phyloP scores from a whole-genome alignment of 2,329 filamentous ascomycete genomes.

The Fusarium sp. region DNA sequence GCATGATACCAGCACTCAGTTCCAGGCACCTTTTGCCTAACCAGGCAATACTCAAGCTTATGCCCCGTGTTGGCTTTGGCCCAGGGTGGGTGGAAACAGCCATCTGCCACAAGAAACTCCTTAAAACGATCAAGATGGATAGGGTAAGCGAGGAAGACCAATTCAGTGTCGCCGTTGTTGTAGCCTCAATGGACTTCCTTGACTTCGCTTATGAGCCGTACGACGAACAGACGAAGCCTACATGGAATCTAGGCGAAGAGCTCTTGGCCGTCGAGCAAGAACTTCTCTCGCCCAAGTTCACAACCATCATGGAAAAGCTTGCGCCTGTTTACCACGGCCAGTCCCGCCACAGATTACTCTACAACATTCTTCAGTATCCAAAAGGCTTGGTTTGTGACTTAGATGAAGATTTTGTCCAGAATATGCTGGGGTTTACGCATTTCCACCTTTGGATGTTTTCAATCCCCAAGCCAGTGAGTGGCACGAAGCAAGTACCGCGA shows the following conservation, averaged over 20 bases:
- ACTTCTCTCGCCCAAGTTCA: background rate
- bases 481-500: background rate
- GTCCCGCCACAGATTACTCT: background rate
- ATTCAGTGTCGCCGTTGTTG: background rate
- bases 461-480: background rate
- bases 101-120: background rate
- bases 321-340: background rate
- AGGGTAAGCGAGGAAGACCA: background rate
- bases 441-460: accelerated
- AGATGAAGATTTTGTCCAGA: background rate
- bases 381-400: background rate
- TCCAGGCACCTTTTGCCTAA: background rate
- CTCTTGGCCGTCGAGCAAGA: background rate
- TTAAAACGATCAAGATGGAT: background rate
- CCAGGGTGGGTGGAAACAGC: background rate
- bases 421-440: background rate
- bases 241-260: background rate
- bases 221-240: background rate
- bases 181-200: background rate
- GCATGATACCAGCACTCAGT: background rate
- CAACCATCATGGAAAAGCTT: background rate
- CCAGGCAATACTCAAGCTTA: background rate
- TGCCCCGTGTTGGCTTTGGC: background rate
- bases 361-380: background rate
- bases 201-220: background rate